Conservation (phyloP, 805 yeast genomes). For the Wickerhamomyces rabaulensis region DNA sequence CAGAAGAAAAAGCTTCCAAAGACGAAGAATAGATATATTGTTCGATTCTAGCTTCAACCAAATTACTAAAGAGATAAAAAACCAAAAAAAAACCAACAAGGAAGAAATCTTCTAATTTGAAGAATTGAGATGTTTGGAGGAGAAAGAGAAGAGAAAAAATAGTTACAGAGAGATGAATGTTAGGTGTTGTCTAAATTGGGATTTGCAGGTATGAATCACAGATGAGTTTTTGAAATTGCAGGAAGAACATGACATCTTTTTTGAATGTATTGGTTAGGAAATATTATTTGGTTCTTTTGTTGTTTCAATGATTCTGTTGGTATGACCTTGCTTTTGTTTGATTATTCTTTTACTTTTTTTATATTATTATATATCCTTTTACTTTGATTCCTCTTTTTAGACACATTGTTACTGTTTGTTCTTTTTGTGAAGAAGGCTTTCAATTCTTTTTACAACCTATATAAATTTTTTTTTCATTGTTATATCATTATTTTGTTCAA, state of each 20-base stretch:
- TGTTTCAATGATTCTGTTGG: background rate
- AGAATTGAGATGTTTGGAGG: background rate
- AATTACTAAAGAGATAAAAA: background rate
- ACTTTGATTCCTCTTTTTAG: background rate
- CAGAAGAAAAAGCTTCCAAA: conserved; percentile 28
- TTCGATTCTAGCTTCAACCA: background rate
- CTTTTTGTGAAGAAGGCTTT: background rate
- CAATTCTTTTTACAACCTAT: conserved; percentile 1
- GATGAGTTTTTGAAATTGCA: background rate
- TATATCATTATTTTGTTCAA: conserved; percentile 1
- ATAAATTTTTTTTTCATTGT: conserved; percentile 5
- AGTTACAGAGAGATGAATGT: background rate
- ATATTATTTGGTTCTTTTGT: background rate
- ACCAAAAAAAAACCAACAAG: background rate
- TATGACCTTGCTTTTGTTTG: background rate
- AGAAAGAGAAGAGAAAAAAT: background rate
- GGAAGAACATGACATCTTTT: background rate
- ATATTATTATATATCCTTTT: background rate
- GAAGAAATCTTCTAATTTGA: background rate
- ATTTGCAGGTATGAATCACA: background rate
- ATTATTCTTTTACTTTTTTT: background rate
- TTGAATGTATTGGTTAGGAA: background rate
- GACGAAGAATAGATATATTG: conserved; percentile 26
- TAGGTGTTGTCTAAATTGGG: background rate
- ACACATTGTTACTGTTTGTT: background rate